Evolutionary conservation across 2,329 filamentous ascomycete genomes (phyloP).

Genomic region (Diaporthe vaccinii): DNA sequence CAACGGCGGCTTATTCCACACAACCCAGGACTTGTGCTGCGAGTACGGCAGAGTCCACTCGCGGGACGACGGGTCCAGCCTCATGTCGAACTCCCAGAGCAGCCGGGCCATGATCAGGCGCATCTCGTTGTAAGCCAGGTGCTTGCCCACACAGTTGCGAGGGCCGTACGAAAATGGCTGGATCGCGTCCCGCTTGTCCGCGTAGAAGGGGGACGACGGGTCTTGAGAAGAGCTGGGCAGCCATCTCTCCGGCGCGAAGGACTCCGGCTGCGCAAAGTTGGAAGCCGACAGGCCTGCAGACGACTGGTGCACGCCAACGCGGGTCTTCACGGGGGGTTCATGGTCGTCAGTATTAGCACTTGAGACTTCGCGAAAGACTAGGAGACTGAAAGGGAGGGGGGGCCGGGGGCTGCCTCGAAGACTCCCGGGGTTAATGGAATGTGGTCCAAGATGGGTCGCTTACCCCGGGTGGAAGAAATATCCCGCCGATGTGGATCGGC

Average conservation of each 20-base stretch:
- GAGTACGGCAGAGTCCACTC: slow-evolving; percentile 33
- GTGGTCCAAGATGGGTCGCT: neutral
- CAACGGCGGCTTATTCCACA: slow-evolving; percentile 43
- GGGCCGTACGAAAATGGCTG: slow-evolving; percentile 37
- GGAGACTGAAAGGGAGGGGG: no score
- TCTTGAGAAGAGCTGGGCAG: slow-evolving; percentile 37
- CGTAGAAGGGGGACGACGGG: slow-evolving; percentile 14
- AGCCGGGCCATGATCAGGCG: slow-evolving; percentile 43
- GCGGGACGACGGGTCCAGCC: slow-evolving; percentile 40
- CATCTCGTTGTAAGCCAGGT: slow-evolving; percentile 45
- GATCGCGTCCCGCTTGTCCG: slow-evolving; percentile 41
- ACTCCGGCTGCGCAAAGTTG: slow-evolving; percentile 47
- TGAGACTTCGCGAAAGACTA: neutral
- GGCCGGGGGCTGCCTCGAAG: no score
- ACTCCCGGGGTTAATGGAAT: neutral
- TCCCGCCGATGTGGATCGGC: neutral
- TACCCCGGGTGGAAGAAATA: neutral
- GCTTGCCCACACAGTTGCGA: slow-evolving; percentile 38
- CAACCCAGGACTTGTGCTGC: slow-evolving; percentile 36
- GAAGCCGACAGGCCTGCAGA: slow-evolving; percentile 44
- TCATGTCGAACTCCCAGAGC: slow-evolving; percentile 46
- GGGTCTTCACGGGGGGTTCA: slow-evolving; percentile 44
- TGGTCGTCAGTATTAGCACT: slow-evolving; percentile 43
- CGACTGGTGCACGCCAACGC: slow-evolving; percentile 52
- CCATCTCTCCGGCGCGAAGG: slow-evolving; percentile 52